Conservation (phyloP, 2,329 filamentous ascomycete species). For the Aspergillus bombycis region DNA sequence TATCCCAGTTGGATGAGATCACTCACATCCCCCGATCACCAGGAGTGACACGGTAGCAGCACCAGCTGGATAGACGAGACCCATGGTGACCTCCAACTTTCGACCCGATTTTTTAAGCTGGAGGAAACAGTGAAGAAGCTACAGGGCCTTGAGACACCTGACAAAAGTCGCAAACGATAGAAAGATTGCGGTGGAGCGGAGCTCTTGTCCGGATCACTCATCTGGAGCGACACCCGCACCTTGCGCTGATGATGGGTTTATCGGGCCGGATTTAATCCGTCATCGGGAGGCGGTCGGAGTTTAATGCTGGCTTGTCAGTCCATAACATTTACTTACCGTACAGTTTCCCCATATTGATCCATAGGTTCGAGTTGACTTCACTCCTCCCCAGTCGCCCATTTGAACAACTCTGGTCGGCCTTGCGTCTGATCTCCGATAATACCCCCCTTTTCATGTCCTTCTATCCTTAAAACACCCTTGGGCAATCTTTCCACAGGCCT, state of each 20-base stretch:
- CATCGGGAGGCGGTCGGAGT: conserved; percentile 11
- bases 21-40: conserved; percentile 78
- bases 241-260: conserved; percentile 13
- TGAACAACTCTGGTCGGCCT: conserved; percentile 13
- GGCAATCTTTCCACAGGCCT: conserved; percentile 12
- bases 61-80: conserved; percentile 71
- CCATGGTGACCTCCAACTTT: conserved; percentile 58
- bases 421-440: conserved; percentile 1
- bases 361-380: conserved; percentile 21
- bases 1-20: conserved; percentile 13
- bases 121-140: conserved; percentile 23
- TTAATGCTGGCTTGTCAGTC: conserved; percentile 8
- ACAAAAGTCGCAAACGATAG: conserved; percentile 18
- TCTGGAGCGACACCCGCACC: conserved; percentile 10
- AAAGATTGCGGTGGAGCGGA: conserved; percentile 17
- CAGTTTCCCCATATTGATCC: conserved; percentile 32
- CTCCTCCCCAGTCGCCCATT: conserved; percentile 14
- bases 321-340: conserved; percentile 4
- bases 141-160: conserved; percentile 22
- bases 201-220: conserved; percentile 16
- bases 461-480: not conserved
- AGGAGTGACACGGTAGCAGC: conserved; percentile 68
- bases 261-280: conserved; percentile 38
- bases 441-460: conserved; percentile 3
- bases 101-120: conserved; percentile 14